Percentiles rank a stretch among this genome's conserved stretches.
Conservation (phyloP, 1,284 basidiomycete genomes). For the Grifola frondosa region DNA sequence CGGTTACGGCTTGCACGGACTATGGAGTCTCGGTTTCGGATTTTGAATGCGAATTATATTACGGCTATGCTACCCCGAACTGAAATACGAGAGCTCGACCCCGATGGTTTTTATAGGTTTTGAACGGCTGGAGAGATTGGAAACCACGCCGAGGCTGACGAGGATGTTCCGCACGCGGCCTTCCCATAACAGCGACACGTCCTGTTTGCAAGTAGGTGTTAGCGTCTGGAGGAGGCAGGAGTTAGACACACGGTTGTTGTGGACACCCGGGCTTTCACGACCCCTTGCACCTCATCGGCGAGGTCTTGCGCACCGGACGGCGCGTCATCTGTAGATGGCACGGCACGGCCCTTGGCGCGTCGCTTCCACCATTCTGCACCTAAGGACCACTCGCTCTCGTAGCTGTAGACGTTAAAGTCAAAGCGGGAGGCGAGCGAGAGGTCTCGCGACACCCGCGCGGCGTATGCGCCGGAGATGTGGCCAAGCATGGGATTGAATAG, state of each 20-base stretch:
- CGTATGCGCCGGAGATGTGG: slow-evolving; percentile 89
- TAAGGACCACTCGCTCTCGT: slow-evolving; percentile 93
- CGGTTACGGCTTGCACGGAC: no score
- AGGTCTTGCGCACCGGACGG: slow-evolving; percentile 19
- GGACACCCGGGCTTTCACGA: slow-evolving; percentile 87
- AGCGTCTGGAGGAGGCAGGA: neutral
- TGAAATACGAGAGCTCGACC: slow-evolving; percentile 90
- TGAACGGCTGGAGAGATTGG: slow-evolving; percentile 80
- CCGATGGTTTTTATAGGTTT: slow-evolving; percentile 88
- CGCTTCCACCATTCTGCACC: slow-evolving; percentile 95
- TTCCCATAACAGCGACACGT: slow-evolving; percentile 92
- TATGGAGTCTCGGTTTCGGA: no score
- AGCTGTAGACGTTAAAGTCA: slow-evolving; percentile 96
- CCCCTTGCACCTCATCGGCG: slow-evolving; percentile 64
- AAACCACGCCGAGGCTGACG: slow-evolving; percentile 85
- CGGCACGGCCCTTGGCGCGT: slow-evolving; percentile 33
- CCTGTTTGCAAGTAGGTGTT: slow-evolving; percentile 46
- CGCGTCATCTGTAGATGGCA: slow-evolving; percentile 5
- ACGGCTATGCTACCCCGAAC: slow-evolving; percentile 49
- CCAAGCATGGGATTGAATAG: slow-evolving; percentile 97
- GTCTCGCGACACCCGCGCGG: slow-evolving; percentile 83
- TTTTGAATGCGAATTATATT: slow-evolving; percentile 11
- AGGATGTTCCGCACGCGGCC: slow-evolving; percentile 88
- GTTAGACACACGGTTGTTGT: slow-evolving; percentile 72
- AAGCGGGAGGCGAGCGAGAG: slow-evolving; percentile 90